Evolutionary conservation across 1,284 basidiomycete species (phyloP), one percentile per base, ranked within the genome.

Genomic region (Rhodotorula sp.): DNA sequence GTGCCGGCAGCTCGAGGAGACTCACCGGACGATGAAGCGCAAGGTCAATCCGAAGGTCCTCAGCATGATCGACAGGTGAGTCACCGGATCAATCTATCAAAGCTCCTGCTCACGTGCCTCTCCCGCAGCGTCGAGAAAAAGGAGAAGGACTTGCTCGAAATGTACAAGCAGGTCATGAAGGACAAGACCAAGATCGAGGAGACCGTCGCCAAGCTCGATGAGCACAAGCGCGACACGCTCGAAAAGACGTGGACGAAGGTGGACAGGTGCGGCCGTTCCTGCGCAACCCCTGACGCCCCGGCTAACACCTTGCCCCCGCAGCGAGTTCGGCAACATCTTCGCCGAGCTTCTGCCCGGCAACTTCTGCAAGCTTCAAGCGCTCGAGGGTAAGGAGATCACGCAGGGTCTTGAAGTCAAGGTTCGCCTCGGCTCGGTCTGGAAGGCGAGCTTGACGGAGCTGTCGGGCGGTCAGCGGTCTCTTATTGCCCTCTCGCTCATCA

Each of bases 351-450:
- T 99, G 1, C 96, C 96, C 0, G 94, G 94, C 40, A 99, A 99
- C 80, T 96, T 94, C 79, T 93, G 93, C 15, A 96, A 94, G 80
- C 84, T 99, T 37, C 90, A 94, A 77, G 92, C 94, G 13, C 92
- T 94, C 6, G 94, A 99, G 68, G 90, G 90, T 0, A 88, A 91
- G 80, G 94, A 97, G 77, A 83, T 99, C 68, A 95, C 93, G 78
- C 86, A 95, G 72, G 96, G 96, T 24, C 85, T 99, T 11, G 96
- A 99, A 80, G 94, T 99, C 81, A 98, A 98, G 79, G 96, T 99
- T 40, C 88, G 87, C 69, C 86, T 99, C 2, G 96, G 96, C 5
- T 87, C 84, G 30, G 92, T 99, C 0, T 99, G 96, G 96, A 99
- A 99, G 80, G 91, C 94, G 77, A 93, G 90, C 78, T 83, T 99